Conservation (phyloP, 176 grass and related monocot genomes). For the Oryza coarctata region DNA sequence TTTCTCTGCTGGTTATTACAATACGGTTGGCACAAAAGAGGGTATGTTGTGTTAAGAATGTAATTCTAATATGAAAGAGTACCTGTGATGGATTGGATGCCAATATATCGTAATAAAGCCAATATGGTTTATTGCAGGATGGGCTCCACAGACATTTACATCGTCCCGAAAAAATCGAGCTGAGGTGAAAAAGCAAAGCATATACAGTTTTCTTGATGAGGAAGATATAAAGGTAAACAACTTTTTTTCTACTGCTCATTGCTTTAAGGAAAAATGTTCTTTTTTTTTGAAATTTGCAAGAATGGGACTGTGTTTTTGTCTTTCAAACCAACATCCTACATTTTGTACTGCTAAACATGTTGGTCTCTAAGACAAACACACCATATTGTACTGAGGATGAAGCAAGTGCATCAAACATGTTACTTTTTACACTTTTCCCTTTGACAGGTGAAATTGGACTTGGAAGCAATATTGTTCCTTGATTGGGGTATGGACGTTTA, state of each 20-base stretch:
- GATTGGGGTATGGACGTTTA: background rate
- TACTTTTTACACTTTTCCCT: background rate
- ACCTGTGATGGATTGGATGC: background rate
- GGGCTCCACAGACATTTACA: conserved; percentile 82
- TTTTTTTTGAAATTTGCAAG: conserved; percentile 4
- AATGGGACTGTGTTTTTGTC: background rate
- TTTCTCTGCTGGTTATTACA: conserved; percentile 91
- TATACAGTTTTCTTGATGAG: conserved; percentile 92
- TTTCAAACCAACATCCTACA: background rate
- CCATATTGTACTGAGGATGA: conserved; percentile 7
- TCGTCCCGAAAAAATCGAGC: conserved; percentile 89
- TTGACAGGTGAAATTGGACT: background rate
- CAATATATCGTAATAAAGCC: background rate
- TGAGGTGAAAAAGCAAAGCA: conserved; percentile 77
- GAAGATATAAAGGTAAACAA: conserved; percentile 83
- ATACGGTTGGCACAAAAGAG: conserved; percentile 90
- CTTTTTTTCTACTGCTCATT: background rate
- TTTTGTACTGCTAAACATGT: background rate
- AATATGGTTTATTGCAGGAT: conserved; percentile 57
- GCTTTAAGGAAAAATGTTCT: background rate
- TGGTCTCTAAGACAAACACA: background rate
- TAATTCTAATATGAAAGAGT: background rate
- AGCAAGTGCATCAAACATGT: background rate
- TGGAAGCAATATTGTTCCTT: background rate
- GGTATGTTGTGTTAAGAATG: conserved; percentile 42